Percentiles rank a stretch among this genome's conserved stretches.
Conservation (phyloP, 1,284 basidiomycete species). For the Boletus sp. region DNA sequence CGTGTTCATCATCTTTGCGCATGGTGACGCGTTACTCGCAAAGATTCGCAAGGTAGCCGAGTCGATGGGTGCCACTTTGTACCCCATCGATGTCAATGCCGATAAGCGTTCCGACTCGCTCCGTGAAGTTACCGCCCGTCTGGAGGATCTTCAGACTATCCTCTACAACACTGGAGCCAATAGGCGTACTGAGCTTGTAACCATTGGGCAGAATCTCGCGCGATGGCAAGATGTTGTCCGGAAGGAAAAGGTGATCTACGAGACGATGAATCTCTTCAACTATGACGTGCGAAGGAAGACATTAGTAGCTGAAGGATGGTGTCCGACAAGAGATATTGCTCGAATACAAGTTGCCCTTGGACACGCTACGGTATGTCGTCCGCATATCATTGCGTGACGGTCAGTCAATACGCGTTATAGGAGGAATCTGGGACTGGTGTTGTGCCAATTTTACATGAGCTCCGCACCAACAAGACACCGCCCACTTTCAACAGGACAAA, state of each 20-base stretch:
- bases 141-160: slow-evolving; percentile 91
- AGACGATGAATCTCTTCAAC: slow-evolving; percentile 92
- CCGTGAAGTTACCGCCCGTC: slow-evolving; percentile 81
- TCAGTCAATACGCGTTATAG: slow-evolving; percentile 35
- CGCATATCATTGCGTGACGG: background rate
- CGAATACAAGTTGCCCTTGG: slow-evolving; percentile 86
- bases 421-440: slow-evolving; percentile 93
- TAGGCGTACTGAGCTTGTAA: slow-evolving; percentile 81
- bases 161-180: slow-evolving; percentile 88
- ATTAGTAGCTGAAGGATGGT: slow-evolving; percentile 97
- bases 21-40: slow-evolving; percentile 87
- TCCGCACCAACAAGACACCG: slow-evolving; percentile 87
- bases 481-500: slow-evolving; percentile 95
- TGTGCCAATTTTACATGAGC: slow-evolving; percentile 89
- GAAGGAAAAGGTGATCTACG: slow-evolving; percentile 95
- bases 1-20: slow-evolving; percentile 99
- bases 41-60: slow-evolving; percentile 99
- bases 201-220: slow-evolving; percentile 81
- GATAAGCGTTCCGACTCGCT: slow-evolving; percentile 90
- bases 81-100: slow-evolving; percentile 92
- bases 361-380: slow-evolving; percentile 74
- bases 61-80: slow-evolving; percentile 96
- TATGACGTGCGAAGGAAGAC: slow-evolving; percentile 94
- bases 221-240: slow-evolving; percentile 93
- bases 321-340: slow-evolving; percentile 87